Percentiles rank a stretch among this genome's conserved stretches.
These are phyloP conservation scores for Trichosanthes cucumerina DNA, from an alignment of 306 rosid species.

Conservation along the genomic window DNA sequence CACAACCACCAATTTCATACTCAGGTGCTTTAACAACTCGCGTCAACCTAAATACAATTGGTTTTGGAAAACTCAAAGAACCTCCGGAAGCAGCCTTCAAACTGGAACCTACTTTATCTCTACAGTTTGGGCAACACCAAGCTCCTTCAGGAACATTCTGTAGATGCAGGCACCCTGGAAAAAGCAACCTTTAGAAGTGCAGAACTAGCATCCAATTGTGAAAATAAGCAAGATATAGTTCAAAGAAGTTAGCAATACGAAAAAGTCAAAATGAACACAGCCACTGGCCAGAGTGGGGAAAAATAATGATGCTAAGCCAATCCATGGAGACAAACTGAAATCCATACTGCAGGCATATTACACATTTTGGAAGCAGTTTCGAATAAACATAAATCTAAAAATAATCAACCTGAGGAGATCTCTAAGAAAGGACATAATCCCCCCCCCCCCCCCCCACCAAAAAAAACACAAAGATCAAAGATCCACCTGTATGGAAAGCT, in stretches of 20 bases:
- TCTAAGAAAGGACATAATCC: not conserved
- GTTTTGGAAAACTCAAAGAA: slow-evolving; percentile 42
- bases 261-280: not conserved
- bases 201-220: not conserved
- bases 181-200: not conserved
- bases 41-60: slow-evolving; percentile 76
- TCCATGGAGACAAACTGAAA: not conserved
- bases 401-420: not conserved
- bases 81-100: slow-evolving; percentile 34
- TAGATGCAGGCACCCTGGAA: slow-evolving; percentile 77
- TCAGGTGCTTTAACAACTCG: slow-evolving; percentile 78
- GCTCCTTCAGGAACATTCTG: slow-evolving; percentile 48
- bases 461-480: not conserved
- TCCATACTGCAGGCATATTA: not conserved
- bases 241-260: not conserved
- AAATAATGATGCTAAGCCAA: not conserved
- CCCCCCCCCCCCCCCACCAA: not conserved
- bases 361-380: not conserved
- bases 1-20: slow-evolving; percentile 90
- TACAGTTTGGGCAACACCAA: slow-evolving; percentile 84
- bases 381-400: not conserved
- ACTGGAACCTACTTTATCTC: slow-evolving; percentile 50
- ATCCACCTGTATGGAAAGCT: slow-evolving; percentile 84
- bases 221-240: not conserved
- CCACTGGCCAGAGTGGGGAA: not conserved